Conservation (phyloP, 2,329 filamentous ascomycete species). For the Calonectria ilicicola region DNA sequence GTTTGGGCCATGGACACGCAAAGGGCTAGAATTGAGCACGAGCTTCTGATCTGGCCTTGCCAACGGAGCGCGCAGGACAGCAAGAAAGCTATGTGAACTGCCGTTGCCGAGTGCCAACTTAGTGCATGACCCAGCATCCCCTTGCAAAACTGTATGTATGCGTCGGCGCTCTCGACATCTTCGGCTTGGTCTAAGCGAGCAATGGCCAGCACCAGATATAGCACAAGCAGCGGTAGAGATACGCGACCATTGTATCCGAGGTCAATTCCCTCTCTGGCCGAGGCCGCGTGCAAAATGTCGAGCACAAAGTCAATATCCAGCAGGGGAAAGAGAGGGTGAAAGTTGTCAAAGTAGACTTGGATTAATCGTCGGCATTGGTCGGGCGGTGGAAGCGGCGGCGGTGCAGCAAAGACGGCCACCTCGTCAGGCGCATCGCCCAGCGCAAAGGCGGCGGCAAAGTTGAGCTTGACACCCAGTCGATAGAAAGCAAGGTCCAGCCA, state of each 20-base stretch:
- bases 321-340: neutral
- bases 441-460: neutral
- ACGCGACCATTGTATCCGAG: neutral
- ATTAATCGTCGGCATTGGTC: neutral
- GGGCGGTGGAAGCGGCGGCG: neutral
- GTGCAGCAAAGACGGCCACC: neutral
- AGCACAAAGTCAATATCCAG: neutral
- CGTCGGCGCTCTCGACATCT: neutral
- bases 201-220: neutral
- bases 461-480: neutral
- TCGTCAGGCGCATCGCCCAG: neutral
- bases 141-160: neutral
- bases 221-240: neutral
- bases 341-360: neutral
- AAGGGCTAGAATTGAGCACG: neutral
- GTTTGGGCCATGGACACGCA: neutral
- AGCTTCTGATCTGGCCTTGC: neutral
- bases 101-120: neutral
- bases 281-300: neutral
- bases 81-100: neutral
- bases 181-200: neutral
- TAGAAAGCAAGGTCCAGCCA: neutral
- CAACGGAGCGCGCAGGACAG: neutral
- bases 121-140: neutral
- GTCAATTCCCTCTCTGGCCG: neutral